phyloP scores from a whole-genome alignment of 164 flowering plant species.

The Malania oleifera region DNA sequence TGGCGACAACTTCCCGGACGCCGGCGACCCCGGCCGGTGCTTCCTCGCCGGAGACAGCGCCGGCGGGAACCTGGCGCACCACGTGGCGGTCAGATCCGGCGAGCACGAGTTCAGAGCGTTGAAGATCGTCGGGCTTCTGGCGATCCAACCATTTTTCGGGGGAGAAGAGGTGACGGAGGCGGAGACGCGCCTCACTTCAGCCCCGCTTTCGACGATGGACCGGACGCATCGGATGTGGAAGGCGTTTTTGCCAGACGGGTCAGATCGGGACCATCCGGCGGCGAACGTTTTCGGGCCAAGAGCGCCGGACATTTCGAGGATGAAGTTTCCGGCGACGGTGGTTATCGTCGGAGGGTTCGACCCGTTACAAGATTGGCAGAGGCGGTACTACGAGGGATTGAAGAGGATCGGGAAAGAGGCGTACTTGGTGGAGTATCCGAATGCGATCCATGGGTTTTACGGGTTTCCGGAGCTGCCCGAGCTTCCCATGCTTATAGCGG shows the following conservation, averaged over 20 bases:
- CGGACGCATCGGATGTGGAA: constrained; percentile 26
- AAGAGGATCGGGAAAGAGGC: constrained; percentile 22
- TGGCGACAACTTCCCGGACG: background rate
- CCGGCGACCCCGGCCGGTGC: constrained; percentile 1
- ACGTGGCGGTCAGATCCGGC: too few relatives aligned
- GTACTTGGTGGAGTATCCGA: constrained; percentile 22
- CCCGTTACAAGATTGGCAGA: constrained; percentile 28
- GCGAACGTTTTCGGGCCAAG: constrained; percentile 33
- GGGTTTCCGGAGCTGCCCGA: constrained; percentile 24
- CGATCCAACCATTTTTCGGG: constrained; percentile 38
- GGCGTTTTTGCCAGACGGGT: constrained; percentile 26
- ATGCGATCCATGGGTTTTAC: constrained; percentile 26
- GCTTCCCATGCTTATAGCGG: constrained; percentile 8
- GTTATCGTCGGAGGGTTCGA: constrained; percentile 32
- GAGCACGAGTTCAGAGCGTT: too few relatives aligned
- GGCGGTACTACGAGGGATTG: constrained; percentile 21
- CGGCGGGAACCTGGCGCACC: constrained; percentile 25
- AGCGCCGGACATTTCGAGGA: constrained; percentile 10
- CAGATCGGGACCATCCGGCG: constrained; percentile 25
- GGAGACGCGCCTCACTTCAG: constrained; percentile 15
- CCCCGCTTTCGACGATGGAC: constrained; percentile 7
- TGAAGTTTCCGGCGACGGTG: constrained; percentile 24
- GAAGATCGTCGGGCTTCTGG: constrained; percentile 24
- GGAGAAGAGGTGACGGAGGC: constrained; percentile 31
- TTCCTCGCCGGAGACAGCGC: constrained; percentile 25